These are phyloP conservation scores for Leccinum olivaceopallidum DNA, from an alignment of 768 basidiomycete genomes.

Conservation along the genomic window DNA sequence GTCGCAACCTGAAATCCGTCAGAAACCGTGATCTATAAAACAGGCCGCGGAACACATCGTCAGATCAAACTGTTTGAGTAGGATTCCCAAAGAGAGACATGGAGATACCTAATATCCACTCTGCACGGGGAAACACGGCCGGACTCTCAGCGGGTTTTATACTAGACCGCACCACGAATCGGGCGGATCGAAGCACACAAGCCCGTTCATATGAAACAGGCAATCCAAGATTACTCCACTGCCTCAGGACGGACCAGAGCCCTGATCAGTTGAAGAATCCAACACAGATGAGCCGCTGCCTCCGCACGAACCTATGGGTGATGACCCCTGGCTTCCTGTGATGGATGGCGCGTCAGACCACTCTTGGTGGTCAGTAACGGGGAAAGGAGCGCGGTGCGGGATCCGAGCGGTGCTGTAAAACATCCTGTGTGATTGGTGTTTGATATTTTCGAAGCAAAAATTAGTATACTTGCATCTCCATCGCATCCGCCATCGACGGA, in stretches of 20 bases:
- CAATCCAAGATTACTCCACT: background rate
- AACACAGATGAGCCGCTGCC: slow-evolving; percentile 6
- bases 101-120: slow-evolving; percentile 14
- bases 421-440: slow-evolving; percentile 1
- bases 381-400: background rate
- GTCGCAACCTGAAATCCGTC: slow-evolving; percentile 6
- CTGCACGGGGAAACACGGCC: slow-evolving; percentile 8
- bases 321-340: background rate
- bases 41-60: slow-evolving; percentile 14
- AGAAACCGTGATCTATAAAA: slow-evolving; percentile 28
- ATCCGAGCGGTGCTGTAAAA: background rate
- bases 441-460: background rate
- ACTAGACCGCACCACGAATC: slow-evolving; percentile 10
- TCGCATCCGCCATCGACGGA: slow-evolving; percentile 32
- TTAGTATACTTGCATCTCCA: slow-evolving; percentile 14
- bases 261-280: background rate
- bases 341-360: background rate
- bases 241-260: slow-evolving; percentile 4
- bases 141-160: slow-evolving; percentile 13
- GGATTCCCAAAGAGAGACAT: slow-evolving; percentile 24
- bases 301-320: slow-evolving; percentile 1
- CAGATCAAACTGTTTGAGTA: slow-evolving; percentile 26
- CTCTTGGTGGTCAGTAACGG: background rate
- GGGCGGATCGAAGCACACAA: slow-evolving; percentile 8
- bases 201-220: slow-evolving; percentile 7